A percentile compares a stretch with the other conserved stretches of the same genome.
These are phyloP conservation scores for Fusarium aywerte DNA, from an alignment of 2,329 filamentous ascomycete species.

Conservation along the genomic window DNA sequence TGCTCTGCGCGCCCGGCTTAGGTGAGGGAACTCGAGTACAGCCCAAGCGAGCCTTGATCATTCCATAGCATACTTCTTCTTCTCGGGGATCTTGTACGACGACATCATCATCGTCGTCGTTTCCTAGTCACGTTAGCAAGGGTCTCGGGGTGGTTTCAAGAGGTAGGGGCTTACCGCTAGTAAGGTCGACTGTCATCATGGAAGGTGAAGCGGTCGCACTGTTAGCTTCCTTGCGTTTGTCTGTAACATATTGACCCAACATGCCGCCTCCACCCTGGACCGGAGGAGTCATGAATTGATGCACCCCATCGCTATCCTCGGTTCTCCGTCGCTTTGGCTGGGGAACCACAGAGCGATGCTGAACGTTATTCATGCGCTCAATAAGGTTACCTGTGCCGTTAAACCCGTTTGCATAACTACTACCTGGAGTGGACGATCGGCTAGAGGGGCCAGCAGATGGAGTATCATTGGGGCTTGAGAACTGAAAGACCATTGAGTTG, in stretches of 20 bases:
- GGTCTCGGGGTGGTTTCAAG: conserved; percentile 20
- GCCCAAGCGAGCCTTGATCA: conserved; percentile 75
- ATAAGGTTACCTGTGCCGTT: conserved; percentile 70
- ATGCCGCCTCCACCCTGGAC: conserved; percentile 62
- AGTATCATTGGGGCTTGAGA: conserved; percentile 52
- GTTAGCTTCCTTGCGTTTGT: conserved; percentile 62
- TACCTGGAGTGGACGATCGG: conserved; percentile 49
- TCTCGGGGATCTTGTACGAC: conserved; percentile 69
- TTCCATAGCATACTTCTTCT: conserved; percentile 84
- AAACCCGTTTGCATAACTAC: conserved; percentile 37
- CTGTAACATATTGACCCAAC: conserved; percentile 73
- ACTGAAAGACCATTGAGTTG: conserved; percentile 56
- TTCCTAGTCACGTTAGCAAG: conserved; percentile 38
- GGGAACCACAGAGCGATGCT: conserved; percentile 68
- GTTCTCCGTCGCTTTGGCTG: conserved; percentile 75
- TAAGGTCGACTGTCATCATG: conserved; percentile 69
- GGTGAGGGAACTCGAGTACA: conserved; percentile 75
- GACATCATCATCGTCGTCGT: conserved; percentile 66
- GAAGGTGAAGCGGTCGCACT: conserved; percentile 45
- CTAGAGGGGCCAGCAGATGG: conserved; percentile 50
- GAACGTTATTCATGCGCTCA: conserved; percentile 79
- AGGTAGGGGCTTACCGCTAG: conserved; percentile 55
- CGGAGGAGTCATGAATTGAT: conserved; percentile 49
- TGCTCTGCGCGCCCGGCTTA: conserved; percentile 69
- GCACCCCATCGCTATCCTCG: conserved; percentile 57